Evolutionary conservation across 139 green algal genomes (phyloP), one percentile per base, ranked within the genome.

Genomic region (Chlorella ohadii): DNA sequence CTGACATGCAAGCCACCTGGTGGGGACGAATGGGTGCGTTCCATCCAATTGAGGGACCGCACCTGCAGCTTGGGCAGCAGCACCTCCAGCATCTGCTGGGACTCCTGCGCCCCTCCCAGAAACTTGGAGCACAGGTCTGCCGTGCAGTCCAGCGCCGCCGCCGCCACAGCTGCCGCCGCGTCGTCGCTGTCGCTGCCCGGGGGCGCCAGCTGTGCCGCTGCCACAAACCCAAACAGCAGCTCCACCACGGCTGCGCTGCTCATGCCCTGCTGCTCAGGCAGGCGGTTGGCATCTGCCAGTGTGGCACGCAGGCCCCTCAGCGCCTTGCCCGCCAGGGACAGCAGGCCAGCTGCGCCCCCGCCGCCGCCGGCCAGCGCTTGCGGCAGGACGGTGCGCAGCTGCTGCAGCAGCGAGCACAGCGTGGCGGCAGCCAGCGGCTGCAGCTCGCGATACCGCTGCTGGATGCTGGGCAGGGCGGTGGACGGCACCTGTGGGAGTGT

Each of bases 361-460:
- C 59, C 33, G 63, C 38, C 36, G 19, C 27, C 39, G 11, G 33
- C 34, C 1, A 33, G 33, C 0, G 66, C 79, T 3, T 27, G 55
- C 0, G 68, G 28, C 27, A 85, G 80, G 36, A 34, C 22, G 31
- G 15, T 13, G 0, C 11, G 7, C 66, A 83, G 33, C 39, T 23
- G 15, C 33, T 87, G 72, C 31, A 87, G 74, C 3, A 87, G 65
- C 3, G 63, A 66, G 75, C 74, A 84, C 38, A 87, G 75, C 25
- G 41, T 57, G 59, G 25, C 39, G 9, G 75, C 31, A 12, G 59
- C 81, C 23, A 65, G 59, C 0, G 72, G 81, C 41, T 81, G 81
- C 72, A 81, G 39, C 72, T 81, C 57, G 3, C 19, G 19, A 20
- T 61, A 66, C 0, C 72, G 71, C 31, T 44, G 16, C 59, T 81